Percentiles rank a stretch among this genome's conserved stretches.
These are phyloP conservation scores for Plasmodium malariae DNA, from an alignment of 169 alveolate species.

Conservation along the genomic window DNA sequence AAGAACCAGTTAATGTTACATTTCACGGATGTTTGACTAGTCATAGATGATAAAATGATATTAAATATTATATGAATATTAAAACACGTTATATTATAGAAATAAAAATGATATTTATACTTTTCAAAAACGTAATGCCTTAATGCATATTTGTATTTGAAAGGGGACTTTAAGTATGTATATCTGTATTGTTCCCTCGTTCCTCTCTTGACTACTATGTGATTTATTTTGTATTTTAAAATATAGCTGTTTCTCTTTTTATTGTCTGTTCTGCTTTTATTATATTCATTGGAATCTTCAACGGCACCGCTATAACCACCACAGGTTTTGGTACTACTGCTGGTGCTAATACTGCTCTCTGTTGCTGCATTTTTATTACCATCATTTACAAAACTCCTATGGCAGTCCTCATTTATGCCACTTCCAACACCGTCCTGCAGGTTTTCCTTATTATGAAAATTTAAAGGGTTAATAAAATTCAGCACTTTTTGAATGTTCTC, in stretches of 20 bases:
- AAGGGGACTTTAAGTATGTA: slow-evolving; percentile 84
- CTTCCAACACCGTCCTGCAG: background rate
- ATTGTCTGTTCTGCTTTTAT: background rate
- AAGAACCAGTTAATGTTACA: slow-evolving; percentile 61
- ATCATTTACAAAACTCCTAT: background rate
- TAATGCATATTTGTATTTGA: slow-evolving; percentile 85
- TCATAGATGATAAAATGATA: slow-evolving; percentile 70
- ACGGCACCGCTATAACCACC: background rate
- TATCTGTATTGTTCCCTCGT: slow-evolving; percentile 84
- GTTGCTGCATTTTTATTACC: background rate
- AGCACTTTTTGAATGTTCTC: slow-evolving; percentile 19
- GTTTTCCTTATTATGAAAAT: background rate
- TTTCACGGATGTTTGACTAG: slow-evolving; percentile 58
- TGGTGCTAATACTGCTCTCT: background rate
- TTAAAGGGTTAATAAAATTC: slow-evolving; percentile 29
- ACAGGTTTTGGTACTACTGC: background rate
- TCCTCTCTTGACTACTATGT: slow-evolving; percentile 47
- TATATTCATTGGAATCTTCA: background rate
- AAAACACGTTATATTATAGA: slow-evolving; percentile 74
- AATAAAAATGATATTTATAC: slow-evolving; percentile 79
- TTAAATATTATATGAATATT: slow-evolving; percentile 73
- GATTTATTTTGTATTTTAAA: slow-evolving; percentile 38
- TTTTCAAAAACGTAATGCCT: slow-evolving; percentile 87
- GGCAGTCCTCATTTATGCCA: background rate
- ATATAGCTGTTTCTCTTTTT: slow-evolving; percentile 10